Conservation (phyloP, 495 filamentous ascomycete genomes). For the Articulospora tetracladia region DNA sequence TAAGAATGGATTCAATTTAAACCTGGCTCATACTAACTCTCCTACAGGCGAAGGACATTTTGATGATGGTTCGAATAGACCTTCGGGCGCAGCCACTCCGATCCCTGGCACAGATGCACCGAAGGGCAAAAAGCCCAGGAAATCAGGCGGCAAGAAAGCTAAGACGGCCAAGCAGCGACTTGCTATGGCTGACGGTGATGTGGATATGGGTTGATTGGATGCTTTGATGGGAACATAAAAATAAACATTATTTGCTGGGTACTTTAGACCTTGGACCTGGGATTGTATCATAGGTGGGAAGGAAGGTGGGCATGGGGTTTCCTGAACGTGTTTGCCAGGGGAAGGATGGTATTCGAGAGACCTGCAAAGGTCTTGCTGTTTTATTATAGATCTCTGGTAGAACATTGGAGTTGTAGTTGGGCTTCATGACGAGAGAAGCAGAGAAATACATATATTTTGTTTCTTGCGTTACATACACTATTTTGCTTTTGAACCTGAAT, state of each 20-base stretch:
- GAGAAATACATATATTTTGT: neutral
- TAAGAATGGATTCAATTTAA: constrained; percentile 42
- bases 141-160: constrained; percentile 61
- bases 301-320: neutral
- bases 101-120: constrained; percentile 48
- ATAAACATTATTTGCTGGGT: neutral
- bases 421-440: neutral
- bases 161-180: constrained; percentile 89
- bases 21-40: constrained; percentile 5
- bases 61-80: constrained; percentile 75
- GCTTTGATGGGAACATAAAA: neutral
- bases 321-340: neutral
- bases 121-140: constrained; percentile 44
- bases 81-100: constrained; percentile 80
- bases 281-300: neutral
- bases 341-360: neutral
- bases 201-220: constrained; percentile 28
- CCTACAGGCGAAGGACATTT: constrained; percentile 85
- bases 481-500: neutral
- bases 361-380: neutral
- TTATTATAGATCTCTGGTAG: neutral
- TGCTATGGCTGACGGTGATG: constrained; percentile 78
- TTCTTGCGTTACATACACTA: neutral
- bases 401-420: neutral
- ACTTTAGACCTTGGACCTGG: neutral